phyloP scores from a whole-genome alignment of 1,139 yeast species.

The Blastobotrys persicus region DNA sequence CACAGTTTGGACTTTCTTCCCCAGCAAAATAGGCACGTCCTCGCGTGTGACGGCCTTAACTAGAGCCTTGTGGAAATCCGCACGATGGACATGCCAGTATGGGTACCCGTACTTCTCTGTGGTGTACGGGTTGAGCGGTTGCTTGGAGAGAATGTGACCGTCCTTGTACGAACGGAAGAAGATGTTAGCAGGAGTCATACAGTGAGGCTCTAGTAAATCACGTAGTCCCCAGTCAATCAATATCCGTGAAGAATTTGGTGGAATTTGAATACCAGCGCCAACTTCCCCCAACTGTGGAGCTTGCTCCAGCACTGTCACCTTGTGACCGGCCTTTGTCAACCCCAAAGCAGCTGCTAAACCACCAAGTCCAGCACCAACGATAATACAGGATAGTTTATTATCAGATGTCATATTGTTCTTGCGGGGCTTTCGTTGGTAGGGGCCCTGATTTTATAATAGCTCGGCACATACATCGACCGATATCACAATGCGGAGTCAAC shows the following conservation, averaged over 20 bases:
- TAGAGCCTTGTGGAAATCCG: conserved; percentile 36
- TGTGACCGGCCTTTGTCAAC: conserved; percentile 38
- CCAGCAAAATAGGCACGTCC: conserved; percentile 30
- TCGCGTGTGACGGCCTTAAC: conserved; percentile 32
- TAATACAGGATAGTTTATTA: conserved; percentile 16
- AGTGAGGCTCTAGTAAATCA: conserved; percentile 27
- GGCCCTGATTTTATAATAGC: neutral
- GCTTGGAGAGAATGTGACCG: conserved; percentile 33
- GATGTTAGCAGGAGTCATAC: conserved; percentile 34
- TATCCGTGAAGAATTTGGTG: conserved; percentile 37
- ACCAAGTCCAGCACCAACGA: conserved; percentile 44
- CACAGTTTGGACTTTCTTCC: conserved; percentile 31
- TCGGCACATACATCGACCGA: neutral
- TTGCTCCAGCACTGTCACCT: conserved; percentile 39
- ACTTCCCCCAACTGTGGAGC: conserved; percentile 42
- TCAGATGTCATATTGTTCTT: neutral
- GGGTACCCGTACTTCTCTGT: conserved; percentile 28
- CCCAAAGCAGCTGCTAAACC: conserved; percentile 42
- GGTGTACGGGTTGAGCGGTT: conserved; percentile 31
- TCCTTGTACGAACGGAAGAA: conserved; percentile 32
- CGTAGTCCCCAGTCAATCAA: conserved; percentile 33
- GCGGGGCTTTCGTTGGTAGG: no score
- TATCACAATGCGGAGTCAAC: neutral
- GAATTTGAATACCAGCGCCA: conserved; percentile 43
- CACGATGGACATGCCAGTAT: conserved; percentile 35